phyloP scores from a whole-genome alignment of 1,139 yeast species.

The Geotrichum fermentans region DNA sequence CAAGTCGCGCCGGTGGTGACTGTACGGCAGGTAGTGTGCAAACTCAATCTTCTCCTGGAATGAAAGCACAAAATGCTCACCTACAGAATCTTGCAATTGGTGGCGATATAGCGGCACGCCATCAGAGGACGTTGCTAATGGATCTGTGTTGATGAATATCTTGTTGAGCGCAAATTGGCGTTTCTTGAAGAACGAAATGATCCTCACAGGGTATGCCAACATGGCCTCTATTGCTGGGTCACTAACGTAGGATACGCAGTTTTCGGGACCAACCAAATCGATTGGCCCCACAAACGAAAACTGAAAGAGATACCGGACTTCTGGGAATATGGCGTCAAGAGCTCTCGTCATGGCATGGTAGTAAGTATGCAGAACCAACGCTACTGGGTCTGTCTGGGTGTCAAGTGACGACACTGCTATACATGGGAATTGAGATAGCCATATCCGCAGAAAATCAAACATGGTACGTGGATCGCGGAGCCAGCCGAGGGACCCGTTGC shows the following conservation, averaged over 20 bases:
- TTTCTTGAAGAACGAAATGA: conserved; percentile 37
- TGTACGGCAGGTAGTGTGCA: conserved; percentile 11
- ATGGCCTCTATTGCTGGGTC: conserved; percentile 21
- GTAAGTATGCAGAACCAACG: conserved; percentile 37
- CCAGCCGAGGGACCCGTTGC: neutral
- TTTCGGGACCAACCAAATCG: conserved; percentile 23
- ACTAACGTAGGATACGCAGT: conserved; percentile 5
- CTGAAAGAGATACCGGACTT: conserved; percentile 39
- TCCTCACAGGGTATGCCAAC: conserved; percentile 35
- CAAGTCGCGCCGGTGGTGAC: neutral
- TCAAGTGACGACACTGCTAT: conserved; percentile 25
- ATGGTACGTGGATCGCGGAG: no score
- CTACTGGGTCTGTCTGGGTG: conserved; percentile 13
- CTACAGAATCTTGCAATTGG: conserved; percentile 22
- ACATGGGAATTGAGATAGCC: conserved; percentile 34
- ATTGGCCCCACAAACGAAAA: conserved; percentile 40
- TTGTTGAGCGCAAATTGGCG: conserved; percentile 33
- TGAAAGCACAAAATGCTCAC: conserved; percentile 26
- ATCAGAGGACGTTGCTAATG: conserved; percentile 31
- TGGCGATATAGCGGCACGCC: conserved; percentile 25
- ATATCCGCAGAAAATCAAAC: conserved; percentile 30
- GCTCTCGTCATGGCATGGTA: conserved; percentile 35
- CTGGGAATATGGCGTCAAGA: conserved; percentile 39
- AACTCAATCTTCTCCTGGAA: conserved; percentile 23
- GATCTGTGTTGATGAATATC: conserved; percentile 31